Base-by-base conservation (phyloP, 176 grass and related monocot species). In the Dendrocalamus sinicus region DNA sequence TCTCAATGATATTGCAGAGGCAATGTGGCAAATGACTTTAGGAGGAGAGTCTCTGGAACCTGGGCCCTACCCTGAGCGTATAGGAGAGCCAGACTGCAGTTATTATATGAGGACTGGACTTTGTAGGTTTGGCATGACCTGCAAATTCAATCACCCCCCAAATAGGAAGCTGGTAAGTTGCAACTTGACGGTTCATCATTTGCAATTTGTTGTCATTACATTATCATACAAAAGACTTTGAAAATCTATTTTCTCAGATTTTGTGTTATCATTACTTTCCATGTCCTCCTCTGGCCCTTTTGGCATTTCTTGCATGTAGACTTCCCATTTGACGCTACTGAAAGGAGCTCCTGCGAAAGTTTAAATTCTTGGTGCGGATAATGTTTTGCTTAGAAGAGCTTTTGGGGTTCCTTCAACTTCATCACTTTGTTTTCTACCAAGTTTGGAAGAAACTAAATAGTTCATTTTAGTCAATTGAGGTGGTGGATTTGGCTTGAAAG, bases 71-170 rank as follows among this genome's bases (percentile, higher is more conserved):
- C 94, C 94, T 28, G 94, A 97, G 73, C 89, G 88, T 73, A 61
- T 88, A 39, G 94, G 94, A 81, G 94, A 94, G 60, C 89, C 89
- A 65, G 94, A 97, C 64, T 97, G 94, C 82, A 80, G 89, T 84
- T 97, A 94, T 86, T 97, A 97, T 67, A 91, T 97, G 86, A 91
- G 94, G 72, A 97, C 94, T 78, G 91, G 91, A 68, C 83, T 93
- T 5, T 97, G 94, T 75, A 89, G 94, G 65, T 97, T 94, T 52
- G 91, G 94, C 58, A 84, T 92, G 85, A 97, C 91, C 43, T 97
- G 94, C 80, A 97, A 92, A 88, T 97, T 92, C 72, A 94, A 92
- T 88, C 94, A 97, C 54, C 94, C 94, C 22, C 79, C 87, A 40
- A 76, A 97, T 79, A 77, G 91, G 39, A 91, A 83, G 81, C 76